A percentile compares a stretch with the other conserved stretches of the same genome.
phyloP scores from a whole-genome alignment of 2,329 filamentous ascomycete genomes.

The Fusarium austroafricanum region DNA sequence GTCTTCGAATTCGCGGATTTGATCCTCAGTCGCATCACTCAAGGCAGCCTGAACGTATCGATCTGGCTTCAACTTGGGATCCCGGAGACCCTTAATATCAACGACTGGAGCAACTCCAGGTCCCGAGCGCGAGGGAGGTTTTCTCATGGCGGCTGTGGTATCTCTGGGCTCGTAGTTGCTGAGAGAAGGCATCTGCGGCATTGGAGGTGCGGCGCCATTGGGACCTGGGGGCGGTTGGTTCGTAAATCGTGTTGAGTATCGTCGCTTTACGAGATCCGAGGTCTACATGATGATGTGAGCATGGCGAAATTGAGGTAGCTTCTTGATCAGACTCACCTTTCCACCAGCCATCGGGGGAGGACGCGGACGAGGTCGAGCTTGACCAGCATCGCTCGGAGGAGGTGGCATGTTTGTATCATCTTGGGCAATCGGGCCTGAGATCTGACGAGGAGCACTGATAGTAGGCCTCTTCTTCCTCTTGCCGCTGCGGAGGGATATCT shows the following conservation, averaged over 20 bases:
- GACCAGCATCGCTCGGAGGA: conserved; percentile 41
- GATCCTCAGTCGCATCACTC: conserved; percentile 86
- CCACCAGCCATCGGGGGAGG: conserved; percentile 65
- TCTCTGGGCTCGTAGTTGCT: conserved; percentile 68
- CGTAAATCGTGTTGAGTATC: conserved; percentile 89
- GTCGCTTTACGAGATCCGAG: conserved; percentile 88
- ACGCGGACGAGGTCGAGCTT: conserved; percentile 56
- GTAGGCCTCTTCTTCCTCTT: conserved; percentile 71
- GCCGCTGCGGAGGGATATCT: conserved; percentile 72
- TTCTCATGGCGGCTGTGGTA: conserved; percentile 53
- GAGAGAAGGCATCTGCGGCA: conserved; percentile 74
- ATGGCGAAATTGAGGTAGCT: conserved; percentile 11
- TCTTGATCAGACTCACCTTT: conserved; percentile 58
- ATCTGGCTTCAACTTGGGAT: conserved; percentile 82
- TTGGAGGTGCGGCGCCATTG: conserved; percentile 74
- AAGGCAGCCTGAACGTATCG: conserved; percentile 81
- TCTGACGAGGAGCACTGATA: conserved; percentile 72
- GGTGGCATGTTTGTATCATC: conserved; percentile 54
- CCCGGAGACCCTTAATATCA: conserved; percentile 81
- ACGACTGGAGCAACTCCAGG: conserved; percentile 70
- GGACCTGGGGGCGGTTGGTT: conserved; percentile 79
- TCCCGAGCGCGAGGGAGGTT: conserved; percentile 62
- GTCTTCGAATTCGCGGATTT: conserved; percentile 84
- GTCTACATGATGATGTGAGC: conserved; percentile 58
- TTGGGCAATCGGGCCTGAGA: conserved; percentile 69